Evolutionary conservation across 2,329 filamentous ascomycete species (phyloP).

Genomic region (Neurospora crassa): DNA sequence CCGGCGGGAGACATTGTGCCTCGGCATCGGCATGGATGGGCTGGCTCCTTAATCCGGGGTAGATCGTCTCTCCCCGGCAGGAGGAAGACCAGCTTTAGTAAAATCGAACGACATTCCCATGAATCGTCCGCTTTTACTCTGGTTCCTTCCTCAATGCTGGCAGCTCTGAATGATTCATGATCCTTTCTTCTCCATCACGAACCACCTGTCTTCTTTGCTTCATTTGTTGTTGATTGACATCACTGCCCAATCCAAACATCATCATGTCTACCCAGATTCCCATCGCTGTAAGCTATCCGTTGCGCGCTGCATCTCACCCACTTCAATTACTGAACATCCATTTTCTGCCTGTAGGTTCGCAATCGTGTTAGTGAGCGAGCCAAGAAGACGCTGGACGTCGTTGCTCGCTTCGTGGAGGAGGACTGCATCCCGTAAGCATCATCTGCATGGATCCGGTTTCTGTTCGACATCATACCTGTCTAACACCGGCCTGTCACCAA

Average conservation of each 20-base stretch:
- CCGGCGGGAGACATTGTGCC: not conserved
- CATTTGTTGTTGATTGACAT: conserved; percentile 3
- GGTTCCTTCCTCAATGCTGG: not conserved
- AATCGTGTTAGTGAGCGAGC: conserved; percentile 71
- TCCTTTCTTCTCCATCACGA: not conserved
- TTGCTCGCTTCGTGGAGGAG: conserved; percentile 94
- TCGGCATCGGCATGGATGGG: not conserved
- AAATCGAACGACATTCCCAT: conserved; percentile 2
- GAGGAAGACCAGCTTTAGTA: not conserved
- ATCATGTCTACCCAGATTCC: conserved; percentile 37
- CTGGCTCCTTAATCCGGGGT: not conserved
- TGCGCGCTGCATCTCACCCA: not conserved
- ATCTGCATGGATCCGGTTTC: not conserved
- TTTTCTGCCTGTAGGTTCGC: conserved; percentile 17
- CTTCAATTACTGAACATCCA: not conserved
- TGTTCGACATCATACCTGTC: conserved; percentile 1
- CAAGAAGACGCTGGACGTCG: conserved; percentile 73
- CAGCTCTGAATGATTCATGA: conserved; percentile 1
- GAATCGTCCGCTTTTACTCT: not conserved
- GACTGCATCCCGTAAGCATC: conserved; percentile 71
- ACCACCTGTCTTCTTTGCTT: not conserved
- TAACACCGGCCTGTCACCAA: conserved; percentile 21
- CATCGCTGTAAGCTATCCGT: conserved; percentile 29
- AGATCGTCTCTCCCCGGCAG: not conserved
- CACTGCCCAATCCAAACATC: not conserved